Base-by-base conservation (phyloP, 306 rosid genomes). In the Cucurbita argyrosperma region DNA sequence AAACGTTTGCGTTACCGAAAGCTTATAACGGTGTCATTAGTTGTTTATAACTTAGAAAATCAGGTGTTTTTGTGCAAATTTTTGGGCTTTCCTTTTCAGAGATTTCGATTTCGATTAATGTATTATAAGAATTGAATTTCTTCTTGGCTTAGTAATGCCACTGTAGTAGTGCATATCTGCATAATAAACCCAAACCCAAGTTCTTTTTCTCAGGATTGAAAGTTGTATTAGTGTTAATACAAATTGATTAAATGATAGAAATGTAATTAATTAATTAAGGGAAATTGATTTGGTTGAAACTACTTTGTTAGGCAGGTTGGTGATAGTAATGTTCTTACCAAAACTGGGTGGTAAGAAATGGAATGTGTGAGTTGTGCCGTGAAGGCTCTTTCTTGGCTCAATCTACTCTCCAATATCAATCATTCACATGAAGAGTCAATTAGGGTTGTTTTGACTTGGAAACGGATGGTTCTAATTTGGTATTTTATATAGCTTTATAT, bases 331-430 rank as follows among this genome's bases (percentile, higher is more conserved):
- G 4, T 40, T 10, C 18, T 53, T 76, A 13, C 69, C 37, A 15
- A 61, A 42, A 38, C 0, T 42, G 62, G 65, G 13, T 21, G 46
- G 45, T 37, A 65, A 40, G 61, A 76, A 53, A 76, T 16, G 79
- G 63, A 66, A 53, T 57, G 57, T 57, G 21, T 77, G 52, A 69
- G 52, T 43, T 67, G 74, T 45, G 19, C 14, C 23, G 26, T 7
- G 59, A 38, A 76, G 58, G 49, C 66, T 76, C 59, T 76, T 54
- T 10, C 69, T 62, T 67, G 75, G 18, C 43, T 68, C n/a, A 38
- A 56, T 56, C 57, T 55, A 45, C 23, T 30, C 74, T 30, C 60
- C 57, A 14, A 77, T 77, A 47, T 68, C 38, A 47, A 68, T 68
- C 37, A 45, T 39, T 66, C 5, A 6, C n/a, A 10, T 3, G 11